phyloP scores from a whole-genome alignment of 192 early-diverging fungal genomes.

The Umbelopsis sp. region DNA sequence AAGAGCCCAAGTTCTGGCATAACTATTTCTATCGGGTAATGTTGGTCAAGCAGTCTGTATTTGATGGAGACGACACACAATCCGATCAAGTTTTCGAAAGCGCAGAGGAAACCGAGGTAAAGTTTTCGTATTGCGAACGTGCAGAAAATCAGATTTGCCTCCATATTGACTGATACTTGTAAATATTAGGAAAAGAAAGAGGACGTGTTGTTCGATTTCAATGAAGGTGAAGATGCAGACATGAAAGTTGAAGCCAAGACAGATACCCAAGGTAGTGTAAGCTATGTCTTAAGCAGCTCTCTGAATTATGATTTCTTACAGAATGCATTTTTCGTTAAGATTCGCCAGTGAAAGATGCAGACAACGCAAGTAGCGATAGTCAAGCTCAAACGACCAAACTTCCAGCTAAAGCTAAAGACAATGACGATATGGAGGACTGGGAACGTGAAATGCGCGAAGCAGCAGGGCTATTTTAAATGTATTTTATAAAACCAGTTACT shows the following conservation, averaged over 20 bases:
- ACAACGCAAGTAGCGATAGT: not conserved
- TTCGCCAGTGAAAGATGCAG: not conserved
- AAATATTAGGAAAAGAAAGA: conserved; percentile 1
- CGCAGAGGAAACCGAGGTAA: not conserved
- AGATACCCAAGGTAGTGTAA: not conserved
- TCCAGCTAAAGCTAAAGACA: not conserved
- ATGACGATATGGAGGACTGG: conserved; percentile 44
- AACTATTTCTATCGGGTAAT: conserved; percentile 74
- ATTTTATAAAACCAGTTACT: not conserved
- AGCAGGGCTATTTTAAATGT: conserved; percentile 14
- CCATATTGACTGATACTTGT: not conserved
- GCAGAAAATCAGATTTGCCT: too few relatives aligned
- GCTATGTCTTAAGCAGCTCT: not conserved
- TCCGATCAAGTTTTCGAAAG: conserved; percentile 9
- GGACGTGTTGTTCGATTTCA: conserved; percentile 34
- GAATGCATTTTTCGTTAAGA: not conserved
- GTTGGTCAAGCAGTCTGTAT: conserved; percentile 52
- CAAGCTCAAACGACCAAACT: not conserved
- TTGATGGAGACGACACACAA: conserved; percentile 23
- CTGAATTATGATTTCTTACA: not conserved
- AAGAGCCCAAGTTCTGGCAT: conserved; percentile 66
- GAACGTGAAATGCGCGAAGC: conserved; percentile 36
- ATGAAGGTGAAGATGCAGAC: conserved; percentile 20
- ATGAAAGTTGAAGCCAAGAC: not conserved
- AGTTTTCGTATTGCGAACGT: not conserved